Evolutionary conservation across 169 alveolate genomes (phyloP).

Genomic region (Eimeria praecox): DNA sequence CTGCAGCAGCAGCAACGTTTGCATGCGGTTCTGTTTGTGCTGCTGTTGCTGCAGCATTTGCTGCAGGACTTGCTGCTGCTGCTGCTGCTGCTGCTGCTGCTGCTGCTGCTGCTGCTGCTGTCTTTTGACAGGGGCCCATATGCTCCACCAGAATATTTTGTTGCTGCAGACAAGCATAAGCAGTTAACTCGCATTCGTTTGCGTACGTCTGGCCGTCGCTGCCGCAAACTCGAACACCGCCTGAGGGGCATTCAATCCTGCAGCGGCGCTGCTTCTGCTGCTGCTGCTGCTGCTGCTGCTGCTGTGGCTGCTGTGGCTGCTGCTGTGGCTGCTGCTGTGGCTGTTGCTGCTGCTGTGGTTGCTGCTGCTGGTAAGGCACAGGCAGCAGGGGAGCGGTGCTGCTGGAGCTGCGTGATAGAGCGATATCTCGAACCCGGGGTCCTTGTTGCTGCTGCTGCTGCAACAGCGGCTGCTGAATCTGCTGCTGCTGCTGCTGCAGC

Average conservation of each 20-base stretch:
- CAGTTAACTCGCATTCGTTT: conserved; percentile 48
- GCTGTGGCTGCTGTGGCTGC: conserved; percentile 28
- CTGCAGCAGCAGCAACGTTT: conserved; percentile 42
- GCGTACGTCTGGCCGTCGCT: conserved; percentile 66
- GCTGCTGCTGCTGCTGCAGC: conserved; percentile 45
- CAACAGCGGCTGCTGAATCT: conserved; percentile 19
- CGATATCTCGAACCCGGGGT: not conserved
- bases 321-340: conserved; percentile 20
- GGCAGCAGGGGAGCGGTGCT: conserved; percentile 8
- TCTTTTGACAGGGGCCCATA: conserved; percentile 41
- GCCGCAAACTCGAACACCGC: conserved; percentile 48
- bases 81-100: conserved; percentile 16
- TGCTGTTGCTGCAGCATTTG: conserved; percentile 3
- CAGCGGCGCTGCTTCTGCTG: conserved; percentile 26
- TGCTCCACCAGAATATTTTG: conserved; percentile 1
- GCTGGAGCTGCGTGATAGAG: not conserved
- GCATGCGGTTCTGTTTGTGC: not conserved
- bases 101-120: conserved; percentile 7
- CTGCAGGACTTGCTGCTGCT: conserved; percentile 31
- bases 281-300: conserved; percentile 62
- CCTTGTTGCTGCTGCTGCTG: conserved; percentile 7
- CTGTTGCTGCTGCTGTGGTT: conserved; percentile 3
- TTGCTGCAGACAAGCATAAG: conserved; percentile 49
- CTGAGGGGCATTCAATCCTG: conserved; percentile 31
- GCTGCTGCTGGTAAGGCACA: not conserved